These are phyloP conservation scores for Fusarium heterosporum DNA, from an alignment of 2,329 filamentous ascomycete genomes.

Conservation along the genomic window DNA sequence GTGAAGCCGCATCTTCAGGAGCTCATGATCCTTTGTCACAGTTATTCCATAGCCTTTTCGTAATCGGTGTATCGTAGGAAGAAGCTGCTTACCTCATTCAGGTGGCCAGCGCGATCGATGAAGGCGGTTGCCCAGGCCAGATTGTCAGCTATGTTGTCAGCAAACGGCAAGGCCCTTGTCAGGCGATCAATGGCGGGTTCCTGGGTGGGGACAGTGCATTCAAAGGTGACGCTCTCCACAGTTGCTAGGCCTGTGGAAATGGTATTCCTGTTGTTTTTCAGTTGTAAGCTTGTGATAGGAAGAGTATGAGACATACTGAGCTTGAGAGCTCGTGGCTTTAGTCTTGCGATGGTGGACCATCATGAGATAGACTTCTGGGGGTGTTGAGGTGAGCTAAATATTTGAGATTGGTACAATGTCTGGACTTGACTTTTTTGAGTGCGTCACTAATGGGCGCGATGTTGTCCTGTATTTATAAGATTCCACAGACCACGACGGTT, in stretches of 20 bases:
- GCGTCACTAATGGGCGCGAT: rapidly evolving
- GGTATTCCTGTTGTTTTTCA: not conserved
- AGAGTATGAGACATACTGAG: not conserved
- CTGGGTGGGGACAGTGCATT: not conserved
- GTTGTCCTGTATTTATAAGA: not conserved
- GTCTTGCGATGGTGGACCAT: conserved; percentile 2
- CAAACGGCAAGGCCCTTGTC: not conserved
- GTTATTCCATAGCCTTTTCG: not conserved
- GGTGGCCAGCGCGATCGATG: not conserved
- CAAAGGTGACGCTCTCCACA: not conserved
- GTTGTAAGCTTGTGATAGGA: rapidly evolving
- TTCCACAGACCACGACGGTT: too few relatives aligned
- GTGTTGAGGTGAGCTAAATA: not conserved
- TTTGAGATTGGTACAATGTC: too few relatives aligned
- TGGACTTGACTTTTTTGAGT: too few relatives aligned
- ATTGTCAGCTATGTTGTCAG: not conserved
- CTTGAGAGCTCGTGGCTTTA: not conserved
- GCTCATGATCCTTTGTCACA: not conserved
- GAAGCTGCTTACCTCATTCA: not conserved
- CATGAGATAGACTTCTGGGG: not conserved
- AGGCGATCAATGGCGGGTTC: not conserved
- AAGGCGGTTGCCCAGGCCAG: conserved; percentile 9
- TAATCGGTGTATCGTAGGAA: rapidly evolving
- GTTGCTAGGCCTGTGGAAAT: not conserved
- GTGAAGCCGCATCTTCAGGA: not conserved